Conservation (phyloP, 495 filamentous ascomycete species). For the Podospora didyma region DNA sequence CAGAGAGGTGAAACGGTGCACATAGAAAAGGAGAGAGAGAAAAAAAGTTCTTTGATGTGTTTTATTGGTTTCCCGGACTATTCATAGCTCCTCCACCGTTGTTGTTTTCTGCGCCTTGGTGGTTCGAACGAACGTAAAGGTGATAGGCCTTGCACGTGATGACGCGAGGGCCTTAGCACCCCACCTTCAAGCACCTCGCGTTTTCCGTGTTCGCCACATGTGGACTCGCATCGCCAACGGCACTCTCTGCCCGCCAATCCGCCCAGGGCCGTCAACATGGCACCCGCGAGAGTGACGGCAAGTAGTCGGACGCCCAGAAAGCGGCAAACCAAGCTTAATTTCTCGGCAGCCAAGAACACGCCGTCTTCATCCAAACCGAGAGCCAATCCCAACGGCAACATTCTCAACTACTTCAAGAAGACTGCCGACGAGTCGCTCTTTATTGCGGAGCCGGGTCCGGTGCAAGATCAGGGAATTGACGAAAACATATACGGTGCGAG, state of each 20-base stretch:
- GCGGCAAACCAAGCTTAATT: not conserved
- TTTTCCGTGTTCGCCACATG: not conserved
- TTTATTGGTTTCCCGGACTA: too few relatives aligned
- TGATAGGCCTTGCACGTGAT: too few relatives aligned
- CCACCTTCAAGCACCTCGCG: not conserved
- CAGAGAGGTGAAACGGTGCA: too few relatives aligned
- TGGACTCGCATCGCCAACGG: not conserved
- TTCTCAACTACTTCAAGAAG: slow-evolving; percentile 81
- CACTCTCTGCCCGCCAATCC: not conserved
- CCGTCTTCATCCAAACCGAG: slow-evolving; percentile 22
- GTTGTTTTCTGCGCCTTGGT: too few relatives aligned
- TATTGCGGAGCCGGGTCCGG: slow-evolving; percentile 11
- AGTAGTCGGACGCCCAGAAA: not conserved
- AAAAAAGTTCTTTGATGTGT: too few relatives aligned
- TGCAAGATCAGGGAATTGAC: slow-evolving; percentile 5
- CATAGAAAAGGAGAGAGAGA: not conserved
- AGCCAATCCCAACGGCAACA: slow-evolving; percentile 59
- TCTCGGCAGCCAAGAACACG: not conserved
- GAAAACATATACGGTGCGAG: slow-evolving; percentile 16
- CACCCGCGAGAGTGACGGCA: not conserved
- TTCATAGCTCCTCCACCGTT: too few relatives aligned
- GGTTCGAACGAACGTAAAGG: too few relatives aligned
- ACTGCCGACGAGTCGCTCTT: slow-evolving; percentile 44
- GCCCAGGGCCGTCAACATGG: not conserved
- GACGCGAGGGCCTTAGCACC: slow-evolving; percentile 7